Base-by-base conservation (phyloP, 2,329 filamentous ascomycete genomes). In the Cladosporium velox region DNA sequence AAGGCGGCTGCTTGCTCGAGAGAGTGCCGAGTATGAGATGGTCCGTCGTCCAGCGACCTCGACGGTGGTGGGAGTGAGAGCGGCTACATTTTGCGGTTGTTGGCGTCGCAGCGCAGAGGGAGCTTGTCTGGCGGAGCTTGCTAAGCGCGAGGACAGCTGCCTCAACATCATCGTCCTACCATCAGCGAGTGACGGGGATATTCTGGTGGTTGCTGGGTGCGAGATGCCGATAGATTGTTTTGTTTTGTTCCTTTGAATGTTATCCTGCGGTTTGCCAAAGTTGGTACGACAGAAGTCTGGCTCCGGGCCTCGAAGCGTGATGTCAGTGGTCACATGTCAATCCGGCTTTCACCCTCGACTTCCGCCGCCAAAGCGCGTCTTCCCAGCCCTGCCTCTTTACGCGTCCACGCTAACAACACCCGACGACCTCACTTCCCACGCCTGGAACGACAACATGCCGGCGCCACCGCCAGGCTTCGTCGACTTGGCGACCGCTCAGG, bases 131-230 rank as follows among this genome's bases (percentile, higher is more conserved):
- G 88, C 83, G 73, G 88, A 80, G 79, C 89, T 87, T 79, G 87
- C 82, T 72, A 91, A 85, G 80, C 90, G 88, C 77, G 89, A 87
- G 79, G 90, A 89, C 80, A 93, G 83, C 74, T 91, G 87, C 85
- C 90, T 89, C 84, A 70, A 72, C 59, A 70, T 74, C 74, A 76
- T 76, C 47, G 66, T 72, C 66, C 51, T 55, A 38, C 67, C 70
- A 72, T 72, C 57, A 44, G 57, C 57, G n/a, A 41, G 61, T 18
- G 38, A 18, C 28, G 18, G 49, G 7, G 35, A 15, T 54, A 38
- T 24, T 11, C 21, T 63, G 60, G 44, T 35, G 47, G 49, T 21
- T 41, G 24, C 34, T 34, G 54, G 26, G 41, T 24, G 38, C 34
- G 38, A 14, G 18, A n/a, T 49, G 38, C 15, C 21, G 58, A 14